Evolutionary conservation across 208 protist genomes (phyloP).

Genomic region (Leishmania mexicana): DNA sequence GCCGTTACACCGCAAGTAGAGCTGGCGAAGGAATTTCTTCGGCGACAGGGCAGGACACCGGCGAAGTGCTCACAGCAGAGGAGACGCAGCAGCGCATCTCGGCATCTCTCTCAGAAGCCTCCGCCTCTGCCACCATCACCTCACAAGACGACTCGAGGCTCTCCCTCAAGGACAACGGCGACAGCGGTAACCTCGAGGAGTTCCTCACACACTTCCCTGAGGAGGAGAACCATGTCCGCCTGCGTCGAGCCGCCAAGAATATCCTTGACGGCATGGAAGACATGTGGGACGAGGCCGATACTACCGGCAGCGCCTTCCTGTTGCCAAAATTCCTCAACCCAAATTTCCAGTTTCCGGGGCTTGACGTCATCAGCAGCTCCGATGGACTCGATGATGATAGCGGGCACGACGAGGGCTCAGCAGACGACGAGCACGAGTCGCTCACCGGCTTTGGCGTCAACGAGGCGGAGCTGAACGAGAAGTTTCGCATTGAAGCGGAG

Average conservation of each 20-base stretch:
- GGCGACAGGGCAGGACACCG: neutral
- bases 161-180: slow-evolving; percentile 24
- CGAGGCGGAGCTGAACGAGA: slow-evolving; percentile 37
- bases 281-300: slow-evolving; percentile 25
- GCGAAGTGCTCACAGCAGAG: neutral
- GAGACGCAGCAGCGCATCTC: neutral
- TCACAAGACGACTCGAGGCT: neutral
- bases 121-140: neutral
- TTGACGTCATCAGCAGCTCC: slow-evolving; percentile 10
- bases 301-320: slow-evolving; percentile 10
- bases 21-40: neutral
- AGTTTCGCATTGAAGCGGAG: slow-evolving; percentile 64
- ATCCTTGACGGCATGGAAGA: slow-evolving; percentile 50
- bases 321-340: slow-evolving; percentile 21
- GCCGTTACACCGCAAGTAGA: neutral
- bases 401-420: slow-evolving; percentile 5
- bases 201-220: slow-evolving; percentile 74
- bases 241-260: slow-evolving; percentile 61
- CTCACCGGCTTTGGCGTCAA: slow-evolving; percentile 52
- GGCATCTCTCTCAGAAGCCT: neutral
- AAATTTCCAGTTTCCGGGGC: slow-evolving; percentile 1
- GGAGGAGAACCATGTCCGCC: slow-evolving; percentile 58
- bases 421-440: slow-evolving; percentile 15
- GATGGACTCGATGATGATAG: slow-evolving; percentile 5
- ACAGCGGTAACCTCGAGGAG: slow-evolving; percentile 42